Percentiles rank a stretch among this genome's conserved stretches.
phyloP scores from a whole-genome alignment of 2,329 filamentous ascomycete species.

The Fusarium tjaetaba region DNA sequence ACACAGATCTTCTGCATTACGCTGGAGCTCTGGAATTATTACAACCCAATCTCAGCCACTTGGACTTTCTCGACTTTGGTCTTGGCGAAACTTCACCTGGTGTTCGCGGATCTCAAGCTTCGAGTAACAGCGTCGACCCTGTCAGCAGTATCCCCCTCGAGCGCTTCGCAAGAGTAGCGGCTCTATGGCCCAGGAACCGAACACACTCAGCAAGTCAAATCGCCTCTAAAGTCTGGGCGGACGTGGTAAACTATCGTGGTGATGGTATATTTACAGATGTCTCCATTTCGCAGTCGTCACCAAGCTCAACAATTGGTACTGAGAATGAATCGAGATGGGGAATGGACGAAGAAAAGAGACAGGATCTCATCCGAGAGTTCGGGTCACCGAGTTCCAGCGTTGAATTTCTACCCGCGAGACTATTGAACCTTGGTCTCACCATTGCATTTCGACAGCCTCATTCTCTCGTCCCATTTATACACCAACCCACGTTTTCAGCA shows the following conservation, averaged over 20 bases:
- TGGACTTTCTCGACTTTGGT: background rate
- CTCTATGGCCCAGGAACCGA: background rate
- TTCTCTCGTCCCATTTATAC: background rate
- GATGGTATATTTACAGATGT: background rate
- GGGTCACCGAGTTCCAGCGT: accelerated
- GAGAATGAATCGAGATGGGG: background rate
- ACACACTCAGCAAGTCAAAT: background rate
- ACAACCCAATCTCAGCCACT: background rate
- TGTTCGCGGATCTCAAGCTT: accelerated
- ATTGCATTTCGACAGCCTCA: conserved; percentile 8
- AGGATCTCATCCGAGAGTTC: background rate
- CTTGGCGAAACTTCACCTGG: accelerated
- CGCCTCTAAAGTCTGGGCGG: background rate
- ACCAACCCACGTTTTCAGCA: conserved; percentile 5
- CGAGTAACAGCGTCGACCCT: background rate
- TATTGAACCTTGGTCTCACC: conserved; percentile 6
- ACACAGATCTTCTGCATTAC: background rate
- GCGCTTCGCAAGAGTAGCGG: background rate
- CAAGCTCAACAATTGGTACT: background rate
- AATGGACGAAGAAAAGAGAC: background rate
- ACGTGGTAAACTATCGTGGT: background rate
- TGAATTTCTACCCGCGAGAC: background rate
- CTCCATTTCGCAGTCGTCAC: background rate
- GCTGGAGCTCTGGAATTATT: accelerated
- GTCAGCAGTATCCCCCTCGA: background rate